These are phyloP conservation scores for Ganoderma sinense DNA, from an alignment of 1,284 basidiomycete species.

Conservation along the genomic window DNA sequence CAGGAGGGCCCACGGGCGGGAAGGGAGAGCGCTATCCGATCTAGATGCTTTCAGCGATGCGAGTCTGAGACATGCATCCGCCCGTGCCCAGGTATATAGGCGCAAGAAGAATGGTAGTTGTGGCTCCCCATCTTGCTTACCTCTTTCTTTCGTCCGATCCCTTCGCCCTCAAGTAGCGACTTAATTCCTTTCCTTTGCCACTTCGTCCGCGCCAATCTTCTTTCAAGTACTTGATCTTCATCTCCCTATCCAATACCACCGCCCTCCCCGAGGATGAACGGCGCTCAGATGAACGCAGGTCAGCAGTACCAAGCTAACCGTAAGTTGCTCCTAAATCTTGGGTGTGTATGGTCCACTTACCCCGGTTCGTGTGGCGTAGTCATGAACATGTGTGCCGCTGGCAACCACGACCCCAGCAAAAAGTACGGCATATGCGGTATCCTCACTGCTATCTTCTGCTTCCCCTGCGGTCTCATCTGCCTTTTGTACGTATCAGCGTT, in stretches of 20 bases:
- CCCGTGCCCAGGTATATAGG: background rate
- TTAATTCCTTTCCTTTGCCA: background rate
- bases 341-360: background rate
- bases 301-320: conserved; percentile 13
- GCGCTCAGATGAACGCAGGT: background rate
- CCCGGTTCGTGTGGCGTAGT: background rate
- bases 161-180: background rate
- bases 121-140: background rate
- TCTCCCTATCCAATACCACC: background rate
- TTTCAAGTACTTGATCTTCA: background rate
- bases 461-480: conserved; percentile 38
- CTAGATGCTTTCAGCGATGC: background rate
- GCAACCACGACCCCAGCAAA: conserved; percentile 35
- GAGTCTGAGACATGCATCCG: background rate
- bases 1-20: background rate
- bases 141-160: background rate
- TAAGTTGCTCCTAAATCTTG: background rate
- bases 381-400: conserved; percentile 26
- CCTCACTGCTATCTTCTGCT: conserved; percentile 35
- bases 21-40: background rate
- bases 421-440: conserved; percentile 38
- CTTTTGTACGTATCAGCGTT: conserved; percentile 33
- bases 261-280: background rate
- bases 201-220: background rate
- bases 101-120: background rate